Base-by-base conservation (phyloP, 1,284 basidiomycete species). In the Dichomitus squalens region DNA sequence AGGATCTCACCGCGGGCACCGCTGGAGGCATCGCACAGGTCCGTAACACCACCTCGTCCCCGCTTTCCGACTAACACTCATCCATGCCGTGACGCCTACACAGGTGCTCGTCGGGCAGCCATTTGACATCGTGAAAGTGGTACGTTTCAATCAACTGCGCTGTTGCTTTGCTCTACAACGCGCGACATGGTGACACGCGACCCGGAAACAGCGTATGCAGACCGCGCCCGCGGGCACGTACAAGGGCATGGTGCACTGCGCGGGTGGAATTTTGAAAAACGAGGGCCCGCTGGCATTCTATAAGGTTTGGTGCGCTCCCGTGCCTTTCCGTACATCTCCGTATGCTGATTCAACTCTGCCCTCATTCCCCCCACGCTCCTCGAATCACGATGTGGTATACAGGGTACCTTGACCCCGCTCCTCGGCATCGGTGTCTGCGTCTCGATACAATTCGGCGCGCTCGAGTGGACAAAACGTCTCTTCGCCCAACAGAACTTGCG, bases 71-170 rank as follows among this genome's bases (percentile, higher is more conserved):
- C 44, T 34, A 18, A 12, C 7, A 43, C 55, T 64, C 23, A 64
- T 35, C 21, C 25, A 14, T 20, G 18, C 29, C 43, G 34, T 33
- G 49, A 44, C 52, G 46, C 40, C 25, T 36, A 23, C 4, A 14
- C 60, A 92, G 90, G 90, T 92, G 57, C 80, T 97, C 40, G 94
- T 96, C 52, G 95, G 95, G 44, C 95, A 97, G 75, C 93, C 95
- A 18, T 96, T 98, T 72, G 96, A 98, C 75, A 97, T 97, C 64
- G 92, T 96, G 76, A 98, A 98, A 86, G 90, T 93, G 76, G 90
- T 92, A 61, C 68, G 73, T 88, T 33, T 11, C 39, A 27, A 11
- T 18, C 16, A 23, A 25, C 27, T 49, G 20, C 11, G 14, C 39
- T 27, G 36, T 47, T 36, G 31, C 8, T 9, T 18, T 16, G 7